A percentile compares a stretch with the other conserved stretches of the same genome.
These are phyloP conservation scores for Chaetomium strumarium DNA, from an alignment of 2,329 filamentous ascomycete genomes.

Conservation along the genomic window DNA sequence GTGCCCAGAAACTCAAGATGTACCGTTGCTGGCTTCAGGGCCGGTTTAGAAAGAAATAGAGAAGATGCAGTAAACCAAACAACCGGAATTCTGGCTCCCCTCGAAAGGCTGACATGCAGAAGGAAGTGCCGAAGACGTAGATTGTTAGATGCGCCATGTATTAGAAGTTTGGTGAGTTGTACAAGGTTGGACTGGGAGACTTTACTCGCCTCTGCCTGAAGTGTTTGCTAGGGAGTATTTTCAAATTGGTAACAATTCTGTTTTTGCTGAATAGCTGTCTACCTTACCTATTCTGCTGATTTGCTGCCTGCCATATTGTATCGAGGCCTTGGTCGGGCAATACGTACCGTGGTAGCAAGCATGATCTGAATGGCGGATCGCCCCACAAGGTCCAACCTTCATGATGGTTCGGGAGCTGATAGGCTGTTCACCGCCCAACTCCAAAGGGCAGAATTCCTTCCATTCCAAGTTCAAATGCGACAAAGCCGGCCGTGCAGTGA, in stretches of 20 bases:
- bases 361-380: neutral
- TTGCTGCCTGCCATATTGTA: too few relatives aligned
- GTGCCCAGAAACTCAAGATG: conserved; percentile 90
- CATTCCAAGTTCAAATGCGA: conserved; percentile 19
- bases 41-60: conserved; percentile 64
- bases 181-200: too few relatives aligned
- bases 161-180: too few relatives aligned
- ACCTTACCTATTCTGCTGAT: too few relatives aligned
- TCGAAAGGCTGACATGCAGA: neutral
- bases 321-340: too few relatives aligned
- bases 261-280: too few relatives aligned
- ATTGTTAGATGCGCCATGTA: too few relatives aligned
- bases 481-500: conserved; percentile 10
- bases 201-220: too few relatives aligned
- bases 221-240: too few relatives aligned
- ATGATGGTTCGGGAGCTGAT: neutral
- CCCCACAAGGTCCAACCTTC: conserved; percentile 3
- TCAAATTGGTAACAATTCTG: too few relatives aligned
- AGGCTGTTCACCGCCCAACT: conserved; percentile 10
- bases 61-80: neutral
- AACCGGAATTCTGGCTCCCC: neutral
- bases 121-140: too few relatives aligned
- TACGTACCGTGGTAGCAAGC: too few relatives aligned
- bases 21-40: conserved; percentile 96
- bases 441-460: conserved; percentile 19